Conservation (phyloP, 1,284 basidiomycete genomes). For the Tilletia walkeri region DNA sequence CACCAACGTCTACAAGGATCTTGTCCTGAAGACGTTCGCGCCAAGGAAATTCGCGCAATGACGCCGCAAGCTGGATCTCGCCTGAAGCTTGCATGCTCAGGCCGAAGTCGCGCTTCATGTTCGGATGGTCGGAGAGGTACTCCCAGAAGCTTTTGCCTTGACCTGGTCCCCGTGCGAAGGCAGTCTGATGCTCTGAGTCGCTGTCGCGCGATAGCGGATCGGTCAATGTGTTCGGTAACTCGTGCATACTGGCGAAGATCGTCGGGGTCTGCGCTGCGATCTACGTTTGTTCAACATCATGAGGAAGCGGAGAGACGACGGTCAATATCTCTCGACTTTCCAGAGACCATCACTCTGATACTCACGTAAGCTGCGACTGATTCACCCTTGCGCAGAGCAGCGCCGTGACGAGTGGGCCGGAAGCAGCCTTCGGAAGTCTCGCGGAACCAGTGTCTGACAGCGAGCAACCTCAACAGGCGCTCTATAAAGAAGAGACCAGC, state of each 20-base stretch:
- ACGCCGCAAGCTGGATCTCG: slow-evolving; percentile 11
- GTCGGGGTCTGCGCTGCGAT: slow-evolving; percentile 4
- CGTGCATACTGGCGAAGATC: not conserved
- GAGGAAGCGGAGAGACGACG: not conserved
- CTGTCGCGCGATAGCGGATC: slow-evolving; percentile 8
- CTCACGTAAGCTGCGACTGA: slow-evolving; percentile 14
- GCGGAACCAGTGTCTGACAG: slow-evolving; percentile 12
- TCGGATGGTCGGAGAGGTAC: not conserved
- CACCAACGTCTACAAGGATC: slow-evolving; percentile 6
- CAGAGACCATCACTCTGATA: not conserved
- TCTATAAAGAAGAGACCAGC: not conserved
- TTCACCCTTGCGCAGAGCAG: not conserved
- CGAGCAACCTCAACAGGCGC: slow-evolving; percentile 2
- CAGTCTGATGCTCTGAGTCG: slow-evolving; percentile 15
- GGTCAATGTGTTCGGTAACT: not conserved
- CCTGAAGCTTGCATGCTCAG: slow-evolving; percentile 13
- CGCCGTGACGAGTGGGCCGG: slow-evolving; percentile 3
- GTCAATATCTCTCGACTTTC: not conserved
- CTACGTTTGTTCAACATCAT: not conserved
- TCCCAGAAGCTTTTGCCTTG: slow-evolving; percentile 7
- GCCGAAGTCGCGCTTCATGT: slow-evolving; percentile 7
- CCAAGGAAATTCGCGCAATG: slow-evolving; percentile 13
- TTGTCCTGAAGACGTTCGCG: not conserved
- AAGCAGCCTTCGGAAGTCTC: slow-evolving; percentile 9
- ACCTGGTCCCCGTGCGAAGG: slow-evolving; percentile 11